These are phyloP conservation scores for Adansonia rubrostipa DNA, from an alignment of 441 rosid species.

Conservation along the genomic window DNA sequence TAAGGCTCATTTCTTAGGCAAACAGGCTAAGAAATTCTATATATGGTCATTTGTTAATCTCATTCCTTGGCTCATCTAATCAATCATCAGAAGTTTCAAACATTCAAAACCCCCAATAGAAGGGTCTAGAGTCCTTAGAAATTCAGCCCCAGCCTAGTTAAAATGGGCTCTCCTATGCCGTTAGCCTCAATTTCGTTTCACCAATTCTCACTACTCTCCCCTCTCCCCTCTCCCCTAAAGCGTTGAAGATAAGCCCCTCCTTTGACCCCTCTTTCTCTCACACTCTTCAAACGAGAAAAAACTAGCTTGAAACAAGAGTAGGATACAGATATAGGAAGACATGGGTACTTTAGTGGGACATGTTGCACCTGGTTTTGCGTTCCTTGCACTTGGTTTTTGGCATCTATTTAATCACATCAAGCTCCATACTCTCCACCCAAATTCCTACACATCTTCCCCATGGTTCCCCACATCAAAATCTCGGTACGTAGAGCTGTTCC, in stretches of 20 bases:
- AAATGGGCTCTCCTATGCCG: neutral
- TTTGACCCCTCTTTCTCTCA: neutral
- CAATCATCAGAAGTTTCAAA: constrained; percentile 34
- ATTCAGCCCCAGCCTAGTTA: constrained; percentile 20
- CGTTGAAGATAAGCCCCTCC: neutral
- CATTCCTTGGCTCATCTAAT: constrained; percentile 23
- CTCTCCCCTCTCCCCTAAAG: neutral
- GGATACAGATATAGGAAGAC: neutral
- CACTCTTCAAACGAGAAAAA: neutral
- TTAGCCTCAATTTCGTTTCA: neutral
- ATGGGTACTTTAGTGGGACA: constrained; percentile 88
- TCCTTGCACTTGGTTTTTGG: constrained; percentile 74
- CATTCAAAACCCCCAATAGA: constrained; percentile 29
- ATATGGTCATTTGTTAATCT: constrained; percentile 31
- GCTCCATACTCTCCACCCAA: constrained; percentile 57
- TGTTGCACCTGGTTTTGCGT: constrained; percentile 72
- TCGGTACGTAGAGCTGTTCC: constrained; percentile 62
- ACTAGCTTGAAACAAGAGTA: neutral
- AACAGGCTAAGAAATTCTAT: neutral
- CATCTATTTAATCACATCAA: constrained; percentile 75
- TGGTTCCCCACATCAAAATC: constrained; percentile 71
- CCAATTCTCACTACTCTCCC: neutral
- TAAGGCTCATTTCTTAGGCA: neutral
- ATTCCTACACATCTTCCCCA: constrained; percentile 50
- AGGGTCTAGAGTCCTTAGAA: constrained; percentile 36